Evolutionary conservation across 176 grass and related monocot species (phyloP).

Genomic region (Raddia guianensis): DNA sequence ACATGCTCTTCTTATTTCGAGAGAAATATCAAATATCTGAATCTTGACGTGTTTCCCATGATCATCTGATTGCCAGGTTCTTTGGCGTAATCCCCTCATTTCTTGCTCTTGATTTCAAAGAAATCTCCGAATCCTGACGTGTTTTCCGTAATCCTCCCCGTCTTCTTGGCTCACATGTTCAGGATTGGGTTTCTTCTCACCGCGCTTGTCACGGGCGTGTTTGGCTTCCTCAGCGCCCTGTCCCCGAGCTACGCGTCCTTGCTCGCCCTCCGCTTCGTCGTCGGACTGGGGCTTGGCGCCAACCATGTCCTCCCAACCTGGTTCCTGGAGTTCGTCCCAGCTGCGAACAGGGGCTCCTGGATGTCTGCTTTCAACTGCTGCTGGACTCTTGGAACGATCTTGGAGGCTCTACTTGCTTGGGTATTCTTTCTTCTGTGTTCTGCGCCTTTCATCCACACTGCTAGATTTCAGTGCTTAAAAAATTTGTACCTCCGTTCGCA

Average conservation of each 20-base stretch:
- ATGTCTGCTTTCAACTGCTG: slow-evolving; percentile 48
- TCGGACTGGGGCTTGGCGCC: slow-evolving; percentile 62
- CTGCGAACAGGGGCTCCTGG: slow-evolving; percentile 63
- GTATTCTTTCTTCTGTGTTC: slow-evolving; percentile 31
- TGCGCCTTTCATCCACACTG: background rate
- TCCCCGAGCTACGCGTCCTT: slow-evolving; percentile 61
- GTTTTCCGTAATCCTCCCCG: no score
- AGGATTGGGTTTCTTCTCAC: slow-evolving; percentile 65
- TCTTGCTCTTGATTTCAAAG: background rate
- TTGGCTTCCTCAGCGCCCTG: slow-evolving; percentile 61
- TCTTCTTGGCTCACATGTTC: slow-evolving; percentile 17
- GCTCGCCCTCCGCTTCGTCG: slow-evolving; percentile 55
- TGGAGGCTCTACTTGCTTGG: slow-evolving; percentile 70
- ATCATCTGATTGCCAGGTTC: no score
- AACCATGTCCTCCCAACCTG: slow-evolving; percentile 59
- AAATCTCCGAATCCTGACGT: background rate
- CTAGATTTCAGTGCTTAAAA: background rate
- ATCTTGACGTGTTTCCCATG: no score
- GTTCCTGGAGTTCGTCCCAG: slow-evolving; percentile 80
- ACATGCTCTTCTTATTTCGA: no score
- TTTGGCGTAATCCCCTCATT: background rate
- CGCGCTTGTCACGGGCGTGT: slow-evolving; percentile 43
- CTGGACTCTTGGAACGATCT: slow-evolving; percentile 65
- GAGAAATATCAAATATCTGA: no score
- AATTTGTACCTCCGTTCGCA: background rate